phyloP scores from a whole-genome alignment of 148 eudicot genomes.

The Spergularia marina region DNA sequence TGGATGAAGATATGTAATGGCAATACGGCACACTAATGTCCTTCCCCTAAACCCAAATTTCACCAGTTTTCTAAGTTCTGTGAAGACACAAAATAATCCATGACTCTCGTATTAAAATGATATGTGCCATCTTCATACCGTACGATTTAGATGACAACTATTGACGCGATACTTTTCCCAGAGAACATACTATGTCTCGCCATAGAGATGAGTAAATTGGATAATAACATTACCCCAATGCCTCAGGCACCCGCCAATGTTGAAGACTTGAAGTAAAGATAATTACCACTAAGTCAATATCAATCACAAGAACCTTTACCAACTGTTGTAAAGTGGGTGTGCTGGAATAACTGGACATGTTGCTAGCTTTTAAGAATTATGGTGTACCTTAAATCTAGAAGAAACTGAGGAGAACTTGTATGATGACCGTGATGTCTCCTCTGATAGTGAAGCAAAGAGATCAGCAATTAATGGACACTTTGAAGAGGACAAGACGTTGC shows the following conservation, averaged over 20 bases:
- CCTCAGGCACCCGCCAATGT: too few species aligned
- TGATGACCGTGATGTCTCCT: conserved; percentile 86
- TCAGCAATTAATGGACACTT: conserved; percentile 71
- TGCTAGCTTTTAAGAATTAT: neutral
- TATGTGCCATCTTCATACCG: neutral
- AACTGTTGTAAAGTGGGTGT: neutral
- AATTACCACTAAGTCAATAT: neutral
- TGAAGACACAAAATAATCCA: neutral
- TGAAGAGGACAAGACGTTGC: conserved; percentile 72
- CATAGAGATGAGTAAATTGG: neutral
- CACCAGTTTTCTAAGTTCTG: neutral
- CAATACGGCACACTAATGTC: neutral
- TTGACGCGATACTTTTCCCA: neutral
- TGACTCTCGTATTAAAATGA: neutral
- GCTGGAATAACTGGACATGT: neutral
- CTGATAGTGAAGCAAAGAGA: conserved; percentile 69
- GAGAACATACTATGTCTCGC: neutral
- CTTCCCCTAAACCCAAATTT: neutral
- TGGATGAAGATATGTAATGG: neutral
- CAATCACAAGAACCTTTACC: neutral
- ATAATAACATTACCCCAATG: neutral
- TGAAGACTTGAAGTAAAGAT: neutral
- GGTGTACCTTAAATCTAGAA: conserved; percentile 81
- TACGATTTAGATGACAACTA: neutral
- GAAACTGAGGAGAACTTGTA: conserved; percentile 96